Conservation (phyloP, 352 stramenopile species). For the Pythium phragmitis region DNA sequence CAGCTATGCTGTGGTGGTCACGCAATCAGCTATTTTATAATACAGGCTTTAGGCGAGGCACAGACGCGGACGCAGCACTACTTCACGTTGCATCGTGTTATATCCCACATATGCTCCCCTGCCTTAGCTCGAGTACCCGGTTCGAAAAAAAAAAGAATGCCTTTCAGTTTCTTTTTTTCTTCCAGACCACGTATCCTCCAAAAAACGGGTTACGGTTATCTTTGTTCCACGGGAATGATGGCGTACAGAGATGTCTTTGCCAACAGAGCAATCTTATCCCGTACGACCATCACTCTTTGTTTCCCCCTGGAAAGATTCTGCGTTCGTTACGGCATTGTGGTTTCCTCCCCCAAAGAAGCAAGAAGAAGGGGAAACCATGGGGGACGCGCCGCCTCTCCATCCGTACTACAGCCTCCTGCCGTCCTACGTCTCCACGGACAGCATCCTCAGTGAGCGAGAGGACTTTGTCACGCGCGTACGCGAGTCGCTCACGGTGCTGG, state of each 20-base stretch:
- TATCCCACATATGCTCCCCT: not conserved
- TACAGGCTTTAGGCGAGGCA: too few species aligned
- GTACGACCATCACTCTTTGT: conserved; percentile 10
- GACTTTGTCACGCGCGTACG: conserved; percentile 51
- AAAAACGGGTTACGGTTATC: conserved; percentile 4
- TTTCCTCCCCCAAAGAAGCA: not conserved
- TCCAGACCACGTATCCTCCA: not conserved
- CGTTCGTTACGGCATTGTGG: not conserved
- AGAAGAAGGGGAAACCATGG: conserved; percentile 11
- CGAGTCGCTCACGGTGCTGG: conserved; percentile 41
- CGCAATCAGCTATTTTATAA: conserved; percentile 34
- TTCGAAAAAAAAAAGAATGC: conserved; percentile 5
- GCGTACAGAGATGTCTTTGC: not conserved
- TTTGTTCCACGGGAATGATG: not conserved
- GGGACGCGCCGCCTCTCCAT: conserved; percentile 27
- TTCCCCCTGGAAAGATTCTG: conserved; percentile 2
- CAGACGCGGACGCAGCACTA: conserved; percentile 4
- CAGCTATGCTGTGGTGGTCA: conserved; percentile 45
- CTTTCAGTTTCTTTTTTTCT: not conserved
- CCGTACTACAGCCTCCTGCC: conserved; percentile 62
- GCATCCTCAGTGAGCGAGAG: conserved; percentile 33
- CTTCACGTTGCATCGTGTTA: conserved; percentile 53
- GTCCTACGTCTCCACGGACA: conserved; percentile 50
- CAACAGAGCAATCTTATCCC: conserved; percentile 2
- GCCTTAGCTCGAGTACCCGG: too few species aligned